These are phyloP conservation scores for Boletellus emodensis DNA, from an alignment of 768 basidiomycete species.

Conservation along the genomic window DNA sequence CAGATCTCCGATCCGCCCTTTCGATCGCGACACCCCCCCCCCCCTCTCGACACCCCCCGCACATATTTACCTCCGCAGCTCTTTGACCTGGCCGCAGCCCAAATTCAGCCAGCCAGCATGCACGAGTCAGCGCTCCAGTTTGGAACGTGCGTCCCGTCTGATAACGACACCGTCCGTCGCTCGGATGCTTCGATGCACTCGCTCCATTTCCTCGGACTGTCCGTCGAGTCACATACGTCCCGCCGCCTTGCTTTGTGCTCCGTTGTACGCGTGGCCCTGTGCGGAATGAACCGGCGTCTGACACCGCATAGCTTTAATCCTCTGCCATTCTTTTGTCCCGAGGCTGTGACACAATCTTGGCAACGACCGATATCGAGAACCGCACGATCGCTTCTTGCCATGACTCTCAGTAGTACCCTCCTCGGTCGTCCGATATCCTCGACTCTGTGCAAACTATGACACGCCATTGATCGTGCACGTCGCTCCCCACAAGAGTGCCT, in stretches of 20 bases:
- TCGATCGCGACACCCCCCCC: neutral
- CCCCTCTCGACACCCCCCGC: neutral
- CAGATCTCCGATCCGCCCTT: constrained; percentile 15
- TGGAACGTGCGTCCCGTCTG: too few species aligned
- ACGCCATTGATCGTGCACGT: neutral
- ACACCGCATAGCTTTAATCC: neutral
- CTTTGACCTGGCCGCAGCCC: too few species aligned
- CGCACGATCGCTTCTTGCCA: constrained; percentile 8
- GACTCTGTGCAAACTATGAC: neutral
- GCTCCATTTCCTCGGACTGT: too few species aligned
- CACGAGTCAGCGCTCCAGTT: too few species aligned
- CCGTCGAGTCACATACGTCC: too few species aligned
- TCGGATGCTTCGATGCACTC: too few species aligned
- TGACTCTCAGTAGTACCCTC: neutral
- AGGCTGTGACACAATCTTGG: neutral
- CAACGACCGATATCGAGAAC: constrained; percentile 3
- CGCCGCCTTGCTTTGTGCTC: neutral
- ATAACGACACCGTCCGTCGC: too few species aligned
- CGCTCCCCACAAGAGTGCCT: too few species aligned
- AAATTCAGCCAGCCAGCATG: too few species aligned
- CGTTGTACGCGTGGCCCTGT: neutral
- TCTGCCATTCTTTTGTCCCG: neutral
- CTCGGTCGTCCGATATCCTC: too few species aligned
- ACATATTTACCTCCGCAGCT: neutral
- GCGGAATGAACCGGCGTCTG: constrained; percentile 19